phyloP scores from a whole-genome alignment of 2,329 filamentous ascomycete species.

The Ophiostoma pallidulum region DNA sequence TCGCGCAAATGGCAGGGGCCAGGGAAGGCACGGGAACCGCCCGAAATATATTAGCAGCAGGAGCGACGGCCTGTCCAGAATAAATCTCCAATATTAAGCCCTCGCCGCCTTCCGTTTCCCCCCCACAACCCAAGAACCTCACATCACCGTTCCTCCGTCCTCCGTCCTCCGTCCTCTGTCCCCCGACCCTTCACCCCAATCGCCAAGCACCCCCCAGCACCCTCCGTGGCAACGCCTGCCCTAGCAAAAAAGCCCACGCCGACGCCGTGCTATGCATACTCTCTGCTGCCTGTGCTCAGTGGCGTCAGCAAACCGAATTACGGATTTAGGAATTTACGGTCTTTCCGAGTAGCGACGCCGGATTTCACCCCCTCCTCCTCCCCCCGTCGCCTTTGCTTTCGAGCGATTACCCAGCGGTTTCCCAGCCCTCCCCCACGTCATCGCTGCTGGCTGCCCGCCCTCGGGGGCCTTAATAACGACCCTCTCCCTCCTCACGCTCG shows the following conservation, averaged over 20 bases:
- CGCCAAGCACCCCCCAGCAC: background rate
- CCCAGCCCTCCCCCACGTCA: no score
- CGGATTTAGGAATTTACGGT: constrained; percentile 12
- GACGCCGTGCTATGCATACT: constrained; percentile 12
- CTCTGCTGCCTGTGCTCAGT: constrained; percentile 9
- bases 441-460: no score
- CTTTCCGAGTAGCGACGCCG: background rate
- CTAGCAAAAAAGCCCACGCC: constrained; percentile 5
- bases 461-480: background rate
- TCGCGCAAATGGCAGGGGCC: constrained; percentile 10
- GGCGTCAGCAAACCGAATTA: constrained; percentile 8
- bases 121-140: no score
- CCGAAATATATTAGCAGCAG: background rate
- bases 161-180: background rate
- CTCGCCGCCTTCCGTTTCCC: no score
- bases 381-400: no score
- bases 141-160: no score
- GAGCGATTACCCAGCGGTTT: no score
- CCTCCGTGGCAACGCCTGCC: constrained; percentile 13
- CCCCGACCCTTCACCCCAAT: background rate
- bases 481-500: background rate
- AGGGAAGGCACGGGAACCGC: constrained; percentile 7
- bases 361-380: background rate
- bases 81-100: no score
- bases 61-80: background rate